Evolutionary conservation across 176 grass and related monocot species (phyloP), one percentile per base, ranked within the genome.

Genomic region (Eleusine indica): DNA sequence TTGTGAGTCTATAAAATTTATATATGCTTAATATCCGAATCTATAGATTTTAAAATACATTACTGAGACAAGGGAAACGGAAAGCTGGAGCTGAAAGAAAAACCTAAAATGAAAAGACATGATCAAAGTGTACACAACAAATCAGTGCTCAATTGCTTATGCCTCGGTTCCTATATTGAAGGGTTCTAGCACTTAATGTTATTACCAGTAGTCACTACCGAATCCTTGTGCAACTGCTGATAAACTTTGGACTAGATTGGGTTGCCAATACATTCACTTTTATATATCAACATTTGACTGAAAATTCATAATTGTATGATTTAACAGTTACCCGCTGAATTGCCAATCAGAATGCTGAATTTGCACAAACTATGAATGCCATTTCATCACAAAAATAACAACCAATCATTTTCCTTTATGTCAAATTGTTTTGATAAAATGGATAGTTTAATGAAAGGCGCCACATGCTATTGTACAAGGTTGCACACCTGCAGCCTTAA

Each of bases 401-500:
- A 73, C 13, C 49, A 44, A 78, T 12, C 0, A 0, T 57, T 46
- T 71, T 56, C 28, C 0, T 62, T 43, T 62, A 42, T 80, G 17
- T 52, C 8, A 3, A 75, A 25, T 80, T 43, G 28, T 3, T n/a
- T 35, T 12, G 0, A 54, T 38, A 28, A 4, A 66, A 14, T 66
- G 42, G 39, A 21, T 16, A 78, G 17, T 72, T 19, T 66, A 37
- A 42, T 66, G 35, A 40, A 82, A 60, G 64, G 64, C 42, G 5
- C 17, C 5, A 19, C 3, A 47, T 58, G 57, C 67, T 74, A 82
- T 63, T 13, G 60, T 14, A 21, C 48, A 68, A 68, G 16, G 53
- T 37, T 89, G 35, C 48, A 37, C 57, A 98, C 96, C 96, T 91
- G 96, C 93, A 85, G 96, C 96, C 77, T 98, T 98, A 73, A 95